Evolutionary conservation across 768 basidiomycete genomes (phyloP).

Genomic region (Fomitopsis pulvina): DNA sequence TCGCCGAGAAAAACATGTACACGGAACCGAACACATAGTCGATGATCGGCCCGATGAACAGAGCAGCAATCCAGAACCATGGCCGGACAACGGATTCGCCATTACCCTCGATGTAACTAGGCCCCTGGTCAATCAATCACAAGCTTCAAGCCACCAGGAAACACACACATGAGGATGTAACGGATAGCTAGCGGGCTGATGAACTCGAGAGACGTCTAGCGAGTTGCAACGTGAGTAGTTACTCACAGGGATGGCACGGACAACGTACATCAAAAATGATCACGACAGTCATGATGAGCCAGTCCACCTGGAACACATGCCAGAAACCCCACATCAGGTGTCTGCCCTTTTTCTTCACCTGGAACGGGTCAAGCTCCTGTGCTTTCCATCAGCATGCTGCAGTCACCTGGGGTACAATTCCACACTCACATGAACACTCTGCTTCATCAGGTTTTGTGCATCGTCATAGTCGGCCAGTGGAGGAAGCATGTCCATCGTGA

Average conservation of each 20-base stretch:
- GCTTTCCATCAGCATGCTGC: background rate
- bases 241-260: background rate
- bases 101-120: constrained; percentile 27
- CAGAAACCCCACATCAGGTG: constrained; percentile 25
- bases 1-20: constrained; percentile 37
- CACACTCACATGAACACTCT: constrained; percentile 25
- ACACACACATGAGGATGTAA: background rate
- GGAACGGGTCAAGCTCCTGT: too few relatives aligned
- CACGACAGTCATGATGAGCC: background rate
- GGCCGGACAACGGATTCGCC: constrained; percentile 50
- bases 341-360: too few relatives aligned
- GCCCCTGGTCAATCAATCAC: background rate
- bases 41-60: constrained; percentile 41
- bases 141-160: background rate
- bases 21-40: constrained; percentile 40
- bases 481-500: constrained; percentile 37
- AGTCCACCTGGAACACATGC: constrained; percentile 7
- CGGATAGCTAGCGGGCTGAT: background rate
- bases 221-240: background rate
- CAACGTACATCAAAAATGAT: background rate
- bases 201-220: background rate
- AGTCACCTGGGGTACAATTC: background rate
- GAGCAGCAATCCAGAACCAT: constrained; percentile 58
- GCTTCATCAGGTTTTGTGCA: constrained; percentile 27
- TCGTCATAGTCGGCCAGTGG: constrained; percentile 42